Base-by-base conservation (phyloP, 2,329 filamentous ascomycete genomes). In the Hirsutella minnesotensis region DNA sequence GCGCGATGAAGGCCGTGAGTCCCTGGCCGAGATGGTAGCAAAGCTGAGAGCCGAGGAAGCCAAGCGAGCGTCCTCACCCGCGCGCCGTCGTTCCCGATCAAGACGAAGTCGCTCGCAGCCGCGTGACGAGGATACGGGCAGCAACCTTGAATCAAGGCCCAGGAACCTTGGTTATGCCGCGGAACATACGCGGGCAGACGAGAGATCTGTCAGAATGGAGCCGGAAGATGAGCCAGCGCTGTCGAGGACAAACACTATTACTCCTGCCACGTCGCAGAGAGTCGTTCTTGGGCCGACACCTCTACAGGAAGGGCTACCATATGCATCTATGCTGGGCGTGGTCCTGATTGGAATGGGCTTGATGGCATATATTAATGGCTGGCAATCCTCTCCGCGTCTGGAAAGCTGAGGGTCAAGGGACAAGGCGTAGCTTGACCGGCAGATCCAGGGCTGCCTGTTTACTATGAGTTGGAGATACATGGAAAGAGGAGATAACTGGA, bases 321-420 rank as follows among this genome's bases (percentile, higher is more conserved):
- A 89, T 56, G 81, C 83, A 34, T 88, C 83, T 2, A 87, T 90
- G 75, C 64, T 92, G 38, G 83, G 86, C 10, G 86, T 92, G 27
- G 85, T 92, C 21, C 62, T 92, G 44, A 67, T 92, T 47, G 86
- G 86, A 27, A 82, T 92, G 66, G 83, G 86, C 13, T 61, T 92
- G 49, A 92, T 92, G 86, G 84, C 83, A 35, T 89, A 88, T 62
- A 72, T 92, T 52, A 92, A 92, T 56, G 82, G 83, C 41, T 90
- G 84, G 84, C 83, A 87, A 53, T 34, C 55, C 19, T 53, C 61
- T 41, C 54, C 62, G 4, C 53, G 51, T 19, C 41, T 59, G 39
- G 61, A 65, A 44, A 52, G 54, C 54, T 63, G 50, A 58, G 45
- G 34, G 16, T n/a, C n/a, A n/a, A n/a, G 15, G 33, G 33, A 12